Evolutionary conservation across 2,329 filamentous ascomycete genomes (phyloP).

Genomic region (Cladorrhinum sp.): DNA sequence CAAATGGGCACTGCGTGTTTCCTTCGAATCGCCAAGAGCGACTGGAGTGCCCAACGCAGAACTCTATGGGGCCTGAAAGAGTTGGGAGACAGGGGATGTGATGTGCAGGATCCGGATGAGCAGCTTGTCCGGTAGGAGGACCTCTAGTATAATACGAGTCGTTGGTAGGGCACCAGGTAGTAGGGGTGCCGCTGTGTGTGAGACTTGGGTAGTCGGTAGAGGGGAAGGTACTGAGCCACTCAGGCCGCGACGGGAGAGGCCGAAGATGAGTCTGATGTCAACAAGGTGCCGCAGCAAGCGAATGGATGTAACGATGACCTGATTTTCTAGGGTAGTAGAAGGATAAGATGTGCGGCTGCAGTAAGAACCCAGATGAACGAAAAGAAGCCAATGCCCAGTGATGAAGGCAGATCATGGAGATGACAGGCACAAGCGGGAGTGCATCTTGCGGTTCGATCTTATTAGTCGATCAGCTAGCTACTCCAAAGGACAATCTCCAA

Average conservation of each 20-base stretch:
- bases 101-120: slow-evolving; percentile 9
- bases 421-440: slow-evolving; percentile 14
- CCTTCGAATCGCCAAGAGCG: slow-evolving; percentile 17
- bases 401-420: slow-evolving; percentile 12
- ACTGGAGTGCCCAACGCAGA: slow-evolving; percentile 13
- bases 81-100: slow-evolving; percentile 1
- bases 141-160: background rate
- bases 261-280: slow-evolving; percentile 14
- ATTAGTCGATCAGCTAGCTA: slow-evolving; percentile 27
- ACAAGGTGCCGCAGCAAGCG: slow-evolving; percentile 13
- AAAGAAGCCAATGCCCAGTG: slow-evolving; percentile 14
- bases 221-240: slow-evolving; percentile 10
- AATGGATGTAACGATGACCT: slow-evolving; percentile 19
- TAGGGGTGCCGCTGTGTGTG: slow-evolving; percentile 6
- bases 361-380: background rate
- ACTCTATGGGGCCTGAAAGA: slow-evolving; percentile 11
- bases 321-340: slow-evolving; percentile 7
- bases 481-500: slow-evolving; percentile 19
- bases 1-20: slow-evolving; percentile 15
- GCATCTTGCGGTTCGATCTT: slow-evolving; percentile 21
- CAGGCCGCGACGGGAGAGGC: slow-evolving; percentile 18
- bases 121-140: slow-evolving; percentile 9
- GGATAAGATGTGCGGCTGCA: slow-evolving; percentile 8
- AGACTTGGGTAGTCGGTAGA: slow-evolving; percentile 13
- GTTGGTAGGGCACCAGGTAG: slow-evolving; percentile 6